phyloP scores from a whole-genome alignment of 2,329 filamentous ascomycete species.

The Periconia sp. region DNA sequence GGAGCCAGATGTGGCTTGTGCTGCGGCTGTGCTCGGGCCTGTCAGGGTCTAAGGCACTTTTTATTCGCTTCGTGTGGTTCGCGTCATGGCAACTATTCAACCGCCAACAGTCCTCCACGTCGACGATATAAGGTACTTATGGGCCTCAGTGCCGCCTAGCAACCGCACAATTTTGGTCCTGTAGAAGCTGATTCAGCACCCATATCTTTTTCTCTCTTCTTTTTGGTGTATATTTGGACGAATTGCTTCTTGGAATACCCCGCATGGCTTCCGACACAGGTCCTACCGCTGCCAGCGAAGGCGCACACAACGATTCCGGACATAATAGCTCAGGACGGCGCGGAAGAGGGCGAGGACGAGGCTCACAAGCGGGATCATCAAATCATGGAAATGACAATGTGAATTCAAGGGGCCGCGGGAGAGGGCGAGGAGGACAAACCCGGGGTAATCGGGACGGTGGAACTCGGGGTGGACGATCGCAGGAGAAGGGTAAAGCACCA shows the following conservation, averaged over 20 bases:
- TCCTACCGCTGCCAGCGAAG: slow-evolving; percentile 8
- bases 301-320: slow-evolving; percentile 23
- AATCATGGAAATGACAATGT: slow-evolving; percentile 23
- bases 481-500: slow-evolving; percentile 34
- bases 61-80: slow-evolving; percentile 31
- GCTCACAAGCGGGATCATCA: slow-evolving; percentile 28
- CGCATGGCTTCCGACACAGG: slow-evolving; percentile 36
- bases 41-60: slow-evolving; percentile 18
- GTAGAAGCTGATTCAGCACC: not conserved
- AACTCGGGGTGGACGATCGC: slow-evolving; percentile 22
- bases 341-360: slow-evolving; percentile 31
- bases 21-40: slow-evolving; percentile 11
- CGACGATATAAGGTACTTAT: not conserved
- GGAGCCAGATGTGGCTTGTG: slow-evolving; percentile 4
- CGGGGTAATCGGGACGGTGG: slow-evolving; percentile 38
- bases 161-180: not conserved
- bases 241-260: slow-evolving; percentile 20
- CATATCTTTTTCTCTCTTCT: not conserved
- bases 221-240: not conserved
- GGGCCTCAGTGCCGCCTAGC: not conserved
- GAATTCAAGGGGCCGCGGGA: slow-evolving; percentile 33
- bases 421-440: slow-evolving; percentile 39
- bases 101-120: not conserved
- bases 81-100: slow-evolving; percentile 20
- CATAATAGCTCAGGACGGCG: slow-evolving; percentile 30